Percentiles rank a stretch among this genome's conserved stretches.
Evolutionary conservation across 805 yeast species (phyloP).

Genomic region (Hyphopichia homilentoma): DNA sequence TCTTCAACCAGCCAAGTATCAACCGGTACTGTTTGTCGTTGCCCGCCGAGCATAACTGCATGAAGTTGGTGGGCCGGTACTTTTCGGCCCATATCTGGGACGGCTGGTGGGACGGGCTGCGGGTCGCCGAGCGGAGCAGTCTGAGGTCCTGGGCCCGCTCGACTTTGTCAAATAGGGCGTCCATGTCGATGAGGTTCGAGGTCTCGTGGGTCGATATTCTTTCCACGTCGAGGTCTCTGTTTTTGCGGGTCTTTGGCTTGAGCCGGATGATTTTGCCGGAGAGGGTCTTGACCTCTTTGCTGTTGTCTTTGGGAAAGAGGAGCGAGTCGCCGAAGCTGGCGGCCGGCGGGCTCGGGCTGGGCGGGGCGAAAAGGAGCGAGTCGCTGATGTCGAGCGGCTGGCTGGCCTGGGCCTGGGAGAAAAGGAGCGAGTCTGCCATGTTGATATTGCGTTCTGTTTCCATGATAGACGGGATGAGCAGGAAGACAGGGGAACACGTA

Average conservation of each 20-base stretch:
- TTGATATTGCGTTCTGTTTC: too few species aligned
- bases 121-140: not conserved
- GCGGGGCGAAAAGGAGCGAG: too few species aligned
- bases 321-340: not conserved
- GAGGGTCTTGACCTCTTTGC: conserved; percentile 15
- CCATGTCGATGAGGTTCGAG: conserved; percentile 3
- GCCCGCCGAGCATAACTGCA: conserved; percentile 42
- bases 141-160: conserved; percentile 4
- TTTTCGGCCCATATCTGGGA: conserved; percentile 35
- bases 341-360: too few species aligned
- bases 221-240: conserved; percentile 2
- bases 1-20: conserved; percentile 38
- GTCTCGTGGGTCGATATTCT: conserved; percentile 1
- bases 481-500: too few species aligned
- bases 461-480: too few species aligned
- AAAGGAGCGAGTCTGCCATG: too few species aligned
- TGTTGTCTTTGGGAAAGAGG: not conserved
- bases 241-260: conserved; percentile 6
- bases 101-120: too few species aligned
- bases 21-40: conserved; percentile 38
- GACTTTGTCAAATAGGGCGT: conserved; percentile 14
- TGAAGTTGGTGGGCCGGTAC: conserved; percentile 31
- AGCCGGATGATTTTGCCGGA: conserved; percentile 14
- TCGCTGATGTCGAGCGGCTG: not conserved
- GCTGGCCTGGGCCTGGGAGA: too few species aligned